phyloP scores from a whole-genome alignment of 768 basidiomycete genomes.

The Lactarius evosmus region DNA sequence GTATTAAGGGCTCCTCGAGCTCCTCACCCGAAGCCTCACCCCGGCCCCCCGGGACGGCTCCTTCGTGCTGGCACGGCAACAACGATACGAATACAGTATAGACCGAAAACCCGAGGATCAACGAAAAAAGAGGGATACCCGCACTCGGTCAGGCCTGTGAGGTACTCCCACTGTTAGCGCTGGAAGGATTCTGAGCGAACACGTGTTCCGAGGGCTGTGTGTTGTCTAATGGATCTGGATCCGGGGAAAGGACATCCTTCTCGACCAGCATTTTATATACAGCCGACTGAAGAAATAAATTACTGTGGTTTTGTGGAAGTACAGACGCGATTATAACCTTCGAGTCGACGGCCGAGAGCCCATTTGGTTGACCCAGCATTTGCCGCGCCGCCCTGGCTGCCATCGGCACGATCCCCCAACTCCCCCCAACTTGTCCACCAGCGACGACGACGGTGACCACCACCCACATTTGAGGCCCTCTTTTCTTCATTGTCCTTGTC shows the following conservation, averaged over 20 bases:
- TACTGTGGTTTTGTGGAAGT: not conserved
- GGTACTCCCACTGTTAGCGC: not conserved
- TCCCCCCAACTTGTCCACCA: conserved; percentile 8
- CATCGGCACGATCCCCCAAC: not conserved
- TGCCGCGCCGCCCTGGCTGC: conserved; percentile 11
- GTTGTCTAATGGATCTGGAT: not conserved
- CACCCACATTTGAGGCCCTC: not conserved
- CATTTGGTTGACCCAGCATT: conserved; percentile 1
- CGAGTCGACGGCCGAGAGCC: not conserved
- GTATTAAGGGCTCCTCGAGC: conserved; percentile 12
- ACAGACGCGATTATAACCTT: no score
- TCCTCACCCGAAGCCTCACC: conserved; percentile 3
- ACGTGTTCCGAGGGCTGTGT: conserved; percentile 6
- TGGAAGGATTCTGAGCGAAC: not conserved
- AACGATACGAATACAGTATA: not conserved
- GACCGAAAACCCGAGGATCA: conserved; percentile 11
- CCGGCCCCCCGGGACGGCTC: not conserved
- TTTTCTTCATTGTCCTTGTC: not conserved
- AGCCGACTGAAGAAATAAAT: not conserved
- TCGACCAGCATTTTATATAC: not conserved
- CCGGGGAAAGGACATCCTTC: conserved; percentile 8
- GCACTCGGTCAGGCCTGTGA: not conserved
- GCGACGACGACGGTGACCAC: conserved; percentile 19
- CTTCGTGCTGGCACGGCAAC: conserved; percentile 3
- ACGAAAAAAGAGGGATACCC: not conserved